A percentile compares a stretch with the other conserved stretches of the same genome.
Evolutionary conservation across 1,284 basidiomycete species (phyloP).

Genomic region (Phaffia rhodozyma): DNA sequence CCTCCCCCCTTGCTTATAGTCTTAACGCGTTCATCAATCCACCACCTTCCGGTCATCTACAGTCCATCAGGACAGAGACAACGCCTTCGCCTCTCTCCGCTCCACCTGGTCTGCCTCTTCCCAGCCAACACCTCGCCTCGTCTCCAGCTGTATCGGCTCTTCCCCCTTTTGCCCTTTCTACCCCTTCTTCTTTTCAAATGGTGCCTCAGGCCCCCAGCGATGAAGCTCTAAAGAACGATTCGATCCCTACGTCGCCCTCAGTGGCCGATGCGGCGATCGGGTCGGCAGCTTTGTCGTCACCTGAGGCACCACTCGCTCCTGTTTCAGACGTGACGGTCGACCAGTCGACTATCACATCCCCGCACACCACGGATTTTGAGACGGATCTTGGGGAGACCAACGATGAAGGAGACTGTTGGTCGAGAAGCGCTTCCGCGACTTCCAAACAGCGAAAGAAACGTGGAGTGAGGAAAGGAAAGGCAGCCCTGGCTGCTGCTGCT

Average conservation of each 20-base stretch:
- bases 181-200: background rate
- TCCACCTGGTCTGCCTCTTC: too few species aligned
- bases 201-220: too few species aligned
- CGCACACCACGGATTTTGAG: conserved; percentile 10
- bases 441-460: conserved; percentile 34
- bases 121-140: too few species aligned
- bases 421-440: conserved; percentile 27
- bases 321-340: conserved; percentile 9
- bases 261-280: background rate
- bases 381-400: conserved; percentile 13
- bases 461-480: conserved; percentile 36
- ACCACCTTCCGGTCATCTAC: background rate
- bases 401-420: conserved; percentile 19
- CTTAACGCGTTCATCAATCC: background rate
- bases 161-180: conserved; percentile 6
- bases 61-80: background rate
- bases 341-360: background rate
- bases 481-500: conserved; percentile 33
- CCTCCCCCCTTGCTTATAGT: background rate
- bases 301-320: background rate
- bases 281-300: background rate
- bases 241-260: background rate
- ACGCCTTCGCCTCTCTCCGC: background rate
- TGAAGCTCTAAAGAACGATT: too few species aligned
- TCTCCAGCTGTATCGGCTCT: conserved; percentile 2